Percentiles rank a stretch among this genome's conserved stretches.
These are phyloP conservation scores for Backusella parvicylindrica DNA, from an alignment of 192 early-diverging fungal species.

Conservation along the genomic window DNA sequence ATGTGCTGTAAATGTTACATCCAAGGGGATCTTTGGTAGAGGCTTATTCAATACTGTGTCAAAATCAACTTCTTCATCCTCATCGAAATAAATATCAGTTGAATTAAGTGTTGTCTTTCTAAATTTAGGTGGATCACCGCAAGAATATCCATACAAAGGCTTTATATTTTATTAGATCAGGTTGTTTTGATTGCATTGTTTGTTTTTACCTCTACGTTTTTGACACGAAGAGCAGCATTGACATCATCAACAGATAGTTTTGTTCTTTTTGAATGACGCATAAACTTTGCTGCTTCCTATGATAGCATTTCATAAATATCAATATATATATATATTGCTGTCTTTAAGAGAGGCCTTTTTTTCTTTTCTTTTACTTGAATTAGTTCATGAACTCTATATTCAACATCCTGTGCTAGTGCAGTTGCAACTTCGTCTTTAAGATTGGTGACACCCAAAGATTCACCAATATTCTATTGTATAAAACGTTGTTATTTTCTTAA, in stretches of 20 bases:
- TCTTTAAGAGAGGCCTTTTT: neutral
- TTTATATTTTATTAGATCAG: neutral
- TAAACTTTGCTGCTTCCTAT: slow-evolving; percentile 93
- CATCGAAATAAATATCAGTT: slow-evolving; percentile 81
- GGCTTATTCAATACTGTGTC: slow-evolving; percentile 83
- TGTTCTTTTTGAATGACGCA: slow-evolving; percentile 89
- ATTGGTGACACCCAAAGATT: slow-evolving; percentile 75
- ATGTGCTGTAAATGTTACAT: slow-evolving; percentile 87
- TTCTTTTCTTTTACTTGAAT: slow-evolving; percentile 53
- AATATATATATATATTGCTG: neutral
- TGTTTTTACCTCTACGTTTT: slow-evolving; percentile 78
- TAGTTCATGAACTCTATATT: slow-evolving; percentile 93
- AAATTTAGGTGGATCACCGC: slow-evolving; percentile 66
- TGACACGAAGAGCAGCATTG: slow-evolving; percentile 84
- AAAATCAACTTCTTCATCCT: slow-evolving; percentile 93
- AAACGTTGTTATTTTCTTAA: neutral
- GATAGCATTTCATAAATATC: neutral
- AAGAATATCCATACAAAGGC: slow-evolving; percentile 90
- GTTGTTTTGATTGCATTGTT: neutral
- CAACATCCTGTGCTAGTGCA: slow-evolving; percentile 86
- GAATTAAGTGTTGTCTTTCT: slow-evolving; percentile 60
- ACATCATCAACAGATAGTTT: slow-evolving; percentile 83
- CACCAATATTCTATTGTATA: slow-evolving; percentile 67
- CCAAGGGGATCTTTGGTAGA: slow-evolving; percentile 87
- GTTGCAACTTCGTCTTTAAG: slow-evolving; percentile 86